Conservation (phyloP, 352 stramenopile genomes). For the Pythium scleroteichum region DNA sequence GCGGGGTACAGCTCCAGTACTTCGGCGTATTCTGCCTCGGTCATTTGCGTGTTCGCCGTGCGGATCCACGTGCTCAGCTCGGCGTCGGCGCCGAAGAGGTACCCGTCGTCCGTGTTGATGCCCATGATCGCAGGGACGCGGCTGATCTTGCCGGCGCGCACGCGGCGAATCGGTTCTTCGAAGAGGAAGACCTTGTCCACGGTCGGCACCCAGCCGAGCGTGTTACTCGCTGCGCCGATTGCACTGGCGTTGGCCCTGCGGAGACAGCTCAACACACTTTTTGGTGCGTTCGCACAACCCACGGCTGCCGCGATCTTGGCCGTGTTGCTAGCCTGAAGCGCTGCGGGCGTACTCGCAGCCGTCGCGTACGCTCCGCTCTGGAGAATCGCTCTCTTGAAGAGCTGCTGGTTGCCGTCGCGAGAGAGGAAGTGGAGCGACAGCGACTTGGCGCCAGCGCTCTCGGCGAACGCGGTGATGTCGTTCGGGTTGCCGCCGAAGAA, state of each 20-base stretch:
- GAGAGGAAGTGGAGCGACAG: constrained; percentile 17
- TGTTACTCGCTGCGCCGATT: neutral
- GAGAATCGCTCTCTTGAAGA: constrained; percentile 19
- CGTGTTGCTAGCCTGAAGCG: neutral
- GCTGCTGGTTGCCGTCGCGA: constrained; percentile 14
- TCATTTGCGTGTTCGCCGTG: neutral
- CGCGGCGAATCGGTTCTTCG: neutral
- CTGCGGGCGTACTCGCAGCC: neutral
- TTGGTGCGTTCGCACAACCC: neutral
- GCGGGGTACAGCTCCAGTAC: constrained; percentile 1
- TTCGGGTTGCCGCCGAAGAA: constrained; percentile 40
- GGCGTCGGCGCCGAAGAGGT: neutral
- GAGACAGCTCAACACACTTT: constrained; percentile 1
- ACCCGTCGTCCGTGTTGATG: constrained; percentile 24
- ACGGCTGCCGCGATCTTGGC: neutral
- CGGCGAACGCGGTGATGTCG: constrained; percentile 33
- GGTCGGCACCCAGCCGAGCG: constrained; percentile 1
- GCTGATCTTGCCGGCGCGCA: constrained; percentile 3
- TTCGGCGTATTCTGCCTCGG: neutral
- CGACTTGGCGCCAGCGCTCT: constrained; percentile 12
- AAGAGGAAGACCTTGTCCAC: constrained; percentile 14
- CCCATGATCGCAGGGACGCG: constrained; percentile 12
- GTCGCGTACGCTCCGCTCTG: constrained; percentile 13
- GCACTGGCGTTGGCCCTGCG: constrained; percentile 1
- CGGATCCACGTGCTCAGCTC: constrained; percentile 7